Evolutionary conservation across 108 stramenopile species (phyloP).

Genomic region (Parmales sp.): DNA sequence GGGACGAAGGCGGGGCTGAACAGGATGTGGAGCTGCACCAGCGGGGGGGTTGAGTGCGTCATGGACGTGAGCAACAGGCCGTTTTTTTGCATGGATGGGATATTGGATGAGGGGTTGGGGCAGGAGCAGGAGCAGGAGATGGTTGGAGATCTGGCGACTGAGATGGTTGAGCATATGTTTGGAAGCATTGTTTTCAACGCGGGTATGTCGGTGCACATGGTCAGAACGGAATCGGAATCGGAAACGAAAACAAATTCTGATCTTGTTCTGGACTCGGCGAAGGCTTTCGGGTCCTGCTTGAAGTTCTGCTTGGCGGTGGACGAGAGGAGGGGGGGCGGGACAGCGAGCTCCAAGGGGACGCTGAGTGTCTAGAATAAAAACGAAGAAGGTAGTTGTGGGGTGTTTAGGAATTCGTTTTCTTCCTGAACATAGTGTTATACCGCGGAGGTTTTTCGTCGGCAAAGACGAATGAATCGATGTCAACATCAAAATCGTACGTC

Average conservation of each 20-base stretch:
- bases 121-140: conserved; percentile 36
- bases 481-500: no score
- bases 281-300: conserved; percentile 57
- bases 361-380: conserved; percentile 71
- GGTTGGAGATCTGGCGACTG: conserved; percentile 49
- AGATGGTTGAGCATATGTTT: conserved; percentile 85
- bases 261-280: conserved; percentile 42
- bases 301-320: conserved; percentile 64
- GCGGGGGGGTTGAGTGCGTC: neutral
- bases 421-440: no score
- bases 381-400: no score
- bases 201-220: conserved; percentile 79
- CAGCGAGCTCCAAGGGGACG: conserved; percentile 74
- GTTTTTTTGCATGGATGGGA: conserved; percentile 15
- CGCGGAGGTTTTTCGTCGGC: no score
- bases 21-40: conserved; percentile 53
- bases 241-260: conserved; percentile 26
- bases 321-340: conserved; percentile 56
- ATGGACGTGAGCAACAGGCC: neutral
- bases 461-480: no score
- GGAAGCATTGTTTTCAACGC: conserved; percentile 79
- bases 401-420: no score
- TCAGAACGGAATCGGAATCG: conserved; percentile 23
- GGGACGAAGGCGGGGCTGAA: conserved; percentile 76
- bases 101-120: conserved; percentile 68